Conservation (phyloP, 768 basidiomycete species). For the Suillus paluster region DNA sequence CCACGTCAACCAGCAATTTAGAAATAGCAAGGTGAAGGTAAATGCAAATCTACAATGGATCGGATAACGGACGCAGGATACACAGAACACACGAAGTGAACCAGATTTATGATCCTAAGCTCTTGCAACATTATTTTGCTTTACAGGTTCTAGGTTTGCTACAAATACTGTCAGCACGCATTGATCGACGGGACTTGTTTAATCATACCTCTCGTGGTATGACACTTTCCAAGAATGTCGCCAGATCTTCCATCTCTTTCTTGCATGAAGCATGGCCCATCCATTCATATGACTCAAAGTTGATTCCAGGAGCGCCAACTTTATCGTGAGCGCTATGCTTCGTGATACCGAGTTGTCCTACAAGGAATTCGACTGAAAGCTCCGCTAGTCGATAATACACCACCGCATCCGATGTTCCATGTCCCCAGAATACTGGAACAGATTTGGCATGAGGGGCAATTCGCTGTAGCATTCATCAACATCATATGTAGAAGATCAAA, state of each 20-base stretch:
- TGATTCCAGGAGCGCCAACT: slow-evolving; percentile 1
- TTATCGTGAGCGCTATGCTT: not conserved
- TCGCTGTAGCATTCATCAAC: slow-evolving; percentile 48
- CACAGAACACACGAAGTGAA: not conserved
- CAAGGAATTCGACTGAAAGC: slow-evolving; percentile 19
- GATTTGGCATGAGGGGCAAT: slow-evolving; percentile 20
- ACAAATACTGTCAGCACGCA: not conserved
- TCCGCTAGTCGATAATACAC: slow-evolving; percentile 17
- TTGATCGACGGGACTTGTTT: not conserved
- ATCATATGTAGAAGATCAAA: not conserved
- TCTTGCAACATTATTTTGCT: not conserved
- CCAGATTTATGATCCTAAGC: not conserved
- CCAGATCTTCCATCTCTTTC: slow-evolving; percentile 22
- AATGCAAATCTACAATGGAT: not conserved
- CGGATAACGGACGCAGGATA: not conserved
- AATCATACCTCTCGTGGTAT: slow-evolving; percentile 12
- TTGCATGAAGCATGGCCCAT: slow-evolving; percentile 18
- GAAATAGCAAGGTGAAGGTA: not conserved
- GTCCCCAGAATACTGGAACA: slow-evolving; percentile 28
- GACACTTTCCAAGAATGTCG: slow-evolving; percentile 21
- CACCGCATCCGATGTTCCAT: slow-evolving; percentile 22
- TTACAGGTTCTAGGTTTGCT: not conserved
- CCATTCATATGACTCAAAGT: slow-evolving; percentile 7
- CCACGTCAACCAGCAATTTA: slow-evolving; percentile 1
- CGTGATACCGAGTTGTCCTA: slow-evolving; percentile 18